phyloP scores from a whole-genome alignment of 805 yeast genomes.

The Teunomyces lycoperdinae region DNA sequence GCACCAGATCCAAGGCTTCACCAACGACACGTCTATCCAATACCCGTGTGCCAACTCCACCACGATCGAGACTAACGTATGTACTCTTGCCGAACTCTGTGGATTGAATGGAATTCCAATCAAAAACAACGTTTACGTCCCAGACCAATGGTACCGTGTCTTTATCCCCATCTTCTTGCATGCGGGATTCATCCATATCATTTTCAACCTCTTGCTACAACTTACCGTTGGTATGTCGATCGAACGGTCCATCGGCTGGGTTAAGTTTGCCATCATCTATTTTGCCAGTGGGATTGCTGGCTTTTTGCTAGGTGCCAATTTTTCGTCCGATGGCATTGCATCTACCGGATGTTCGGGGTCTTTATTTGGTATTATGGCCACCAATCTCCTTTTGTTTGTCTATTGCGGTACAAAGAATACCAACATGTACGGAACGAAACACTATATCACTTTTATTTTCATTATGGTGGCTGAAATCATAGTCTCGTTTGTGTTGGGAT shows the following conservation, averaged over 20 bases:
- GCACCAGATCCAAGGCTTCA: conserved; percentile 49
- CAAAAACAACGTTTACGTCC: conserved; percentile 34
- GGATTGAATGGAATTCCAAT: conserved; percentile 51
- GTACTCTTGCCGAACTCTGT: conserved; percentile 57
- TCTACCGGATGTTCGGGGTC: conserved; percentile 73
- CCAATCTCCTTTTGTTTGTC: conserved; percentile 54
- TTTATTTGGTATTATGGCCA: conserved; percentile 64
- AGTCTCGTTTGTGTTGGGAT: conserved; percentile 58
- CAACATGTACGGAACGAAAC: conserved; percentile 43
- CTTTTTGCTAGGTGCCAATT: conserved; percentile 65
- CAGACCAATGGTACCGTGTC: conserved; percentile 68
- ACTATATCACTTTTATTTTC: conserved; percentile 44
- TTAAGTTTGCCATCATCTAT: conserved; percentile 55
- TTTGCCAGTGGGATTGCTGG: conserved; percentile 64
- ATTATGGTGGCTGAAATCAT: conserved; percentile 56
- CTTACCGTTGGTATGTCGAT: conserved; percentile 57
- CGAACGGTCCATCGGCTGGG: conserved; percentile 54
- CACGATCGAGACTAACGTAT: conserved; percentile 49
- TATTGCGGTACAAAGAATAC: conserved; percentile 50
- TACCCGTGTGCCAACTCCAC: conserved; percentile 77
- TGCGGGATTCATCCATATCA: conserved; percentile 69
- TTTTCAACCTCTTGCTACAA: conserved; percentile 61
- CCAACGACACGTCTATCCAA: conserved; percentile 41
- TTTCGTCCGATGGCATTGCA: conserved; percentile 63
- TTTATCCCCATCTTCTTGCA: conserved; percentile 70